phyloP scores from a whole-genome alignment of 2,329 filamentous ascomycete genomes.

The Malbranchea zuffiana region DNA sequence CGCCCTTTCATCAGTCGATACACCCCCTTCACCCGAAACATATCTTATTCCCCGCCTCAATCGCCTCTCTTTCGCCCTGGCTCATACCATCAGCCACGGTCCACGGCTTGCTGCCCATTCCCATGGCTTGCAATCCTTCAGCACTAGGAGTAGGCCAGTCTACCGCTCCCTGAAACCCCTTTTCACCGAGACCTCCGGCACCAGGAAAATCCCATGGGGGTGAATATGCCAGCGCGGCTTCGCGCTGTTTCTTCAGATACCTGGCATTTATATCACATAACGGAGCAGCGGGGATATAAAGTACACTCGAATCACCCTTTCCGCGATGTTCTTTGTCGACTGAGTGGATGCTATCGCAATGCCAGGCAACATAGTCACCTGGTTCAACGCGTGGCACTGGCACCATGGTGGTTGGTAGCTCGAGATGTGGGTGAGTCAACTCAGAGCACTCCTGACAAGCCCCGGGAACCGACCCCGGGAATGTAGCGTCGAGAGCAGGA shows the following conservation, averaged over 20 bases:
- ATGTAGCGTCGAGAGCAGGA: conserved; percentile 36
- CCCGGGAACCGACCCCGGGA: conserved; percentile 61
- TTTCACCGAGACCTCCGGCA: conserved; percentile 34
- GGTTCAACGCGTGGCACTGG: conserved; percentile 58
- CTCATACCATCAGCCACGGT: conserved; percentile 37
- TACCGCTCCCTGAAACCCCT: conserved; percentile 29
- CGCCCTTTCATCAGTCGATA: no score
- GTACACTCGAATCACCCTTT: conserved; percentile 61
- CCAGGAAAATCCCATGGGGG: conserved; percentile 62
- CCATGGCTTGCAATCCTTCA: conserved; percentile 46
- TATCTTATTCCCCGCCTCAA: conserved; percentile 45
- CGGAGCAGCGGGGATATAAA: conserved; percentile 84
- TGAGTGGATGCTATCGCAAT: conserved; percentile 69
- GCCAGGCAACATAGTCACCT: conserved; percentile 68
- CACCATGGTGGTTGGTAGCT: conserved; percentile 58
- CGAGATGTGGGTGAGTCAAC: conserved; percentile 53
- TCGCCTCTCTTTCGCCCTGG: conserved; percentile 40
- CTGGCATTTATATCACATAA: conserved; percentile 62
- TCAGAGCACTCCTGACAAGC: conserved; percentile 54
- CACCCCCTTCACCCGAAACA: conserved; percentile 35
- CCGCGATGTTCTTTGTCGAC: conserved; percentile 72
- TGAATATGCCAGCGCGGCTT: conserved; percentile 57
- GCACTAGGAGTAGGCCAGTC: conserved; percentile 32
- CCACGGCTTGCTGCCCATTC: conserved; percentile 42
- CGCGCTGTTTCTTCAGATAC: conserved; percentile 59